A percentile compares a stretch with the other conserved stretches of the same genome.
phyloP scores from a whole-genome alignment of 805 yeast genomes.

The Candida alai region DNA sequence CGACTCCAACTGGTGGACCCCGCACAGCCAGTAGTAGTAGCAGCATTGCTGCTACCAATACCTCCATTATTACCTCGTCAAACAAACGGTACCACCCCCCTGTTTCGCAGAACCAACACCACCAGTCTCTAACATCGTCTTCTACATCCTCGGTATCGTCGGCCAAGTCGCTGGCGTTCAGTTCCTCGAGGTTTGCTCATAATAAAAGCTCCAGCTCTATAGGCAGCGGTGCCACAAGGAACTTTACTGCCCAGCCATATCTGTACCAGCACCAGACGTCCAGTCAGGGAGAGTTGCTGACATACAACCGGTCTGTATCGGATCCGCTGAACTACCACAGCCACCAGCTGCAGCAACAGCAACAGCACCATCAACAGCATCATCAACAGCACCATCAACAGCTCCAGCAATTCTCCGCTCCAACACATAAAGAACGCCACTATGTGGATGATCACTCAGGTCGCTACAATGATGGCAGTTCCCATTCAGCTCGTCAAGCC shows the following conservation, averaged over 20 bases:
- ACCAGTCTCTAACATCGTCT: background rate
- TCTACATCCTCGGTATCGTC: conserved; percentile 3
- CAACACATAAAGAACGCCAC: background rate
- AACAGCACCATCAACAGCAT: background rate
- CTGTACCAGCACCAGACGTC: background rate
- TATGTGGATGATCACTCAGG: too few relatives aligned
- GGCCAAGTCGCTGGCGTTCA: conserved; percentile 1
- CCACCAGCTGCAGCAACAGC: background rate
- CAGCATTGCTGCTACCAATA: too few relatives aligned
- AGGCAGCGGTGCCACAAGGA: background rate
- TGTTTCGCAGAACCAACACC: background rate
- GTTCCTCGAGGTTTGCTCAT: conserved; percentile 1
- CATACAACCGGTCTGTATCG: background rate
- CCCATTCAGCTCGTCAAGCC: too few relatives aligned
- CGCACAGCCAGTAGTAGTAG: background rate
- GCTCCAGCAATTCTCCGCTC: background rate
- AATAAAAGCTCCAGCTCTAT: conserved; percentile 7
- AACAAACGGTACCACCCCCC: background rate
- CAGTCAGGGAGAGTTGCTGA: background rate
- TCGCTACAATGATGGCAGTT: too few relatives aligned
- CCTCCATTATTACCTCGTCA: too few relatives aligned
- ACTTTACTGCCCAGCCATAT: too few relatives aligned
- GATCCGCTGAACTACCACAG: background rate
- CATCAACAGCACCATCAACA: conserved; percentile 1
- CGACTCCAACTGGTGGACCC: background rate